Conservation (phyloP, 2,329 filamentous ascomycete genomes). For the Cercospora sojina region DNA sequence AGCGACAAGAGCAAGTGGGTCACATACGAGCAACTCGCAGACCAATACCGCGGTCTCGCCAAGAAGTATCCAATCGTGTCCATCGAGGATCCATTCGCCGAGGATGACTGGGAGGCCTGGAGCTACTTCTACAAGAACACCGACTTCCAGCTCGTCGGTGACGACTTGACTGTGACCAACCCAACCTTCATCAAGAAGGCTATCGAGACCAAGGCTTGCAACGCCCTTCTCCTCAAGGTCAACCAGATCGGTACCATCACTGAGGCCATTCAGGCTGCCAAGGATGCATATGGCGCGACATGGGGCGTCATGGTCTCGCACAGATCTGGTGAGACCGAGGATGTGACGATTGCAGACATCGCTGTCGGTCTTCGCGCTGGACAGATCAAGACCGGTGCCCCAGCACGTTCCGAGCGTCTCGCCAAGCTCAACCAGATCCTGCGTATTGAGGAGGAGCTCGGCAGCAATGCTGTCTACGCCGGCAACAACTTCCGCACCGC, state of each 20-base stretch:
- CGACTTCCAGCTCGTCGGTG: constrained; percentile 97
- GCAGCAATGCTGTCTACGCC: constrained; percentile 85
- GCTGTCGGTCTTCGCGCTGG: constrained; percentile 94
- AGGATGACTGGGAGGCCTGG: constrained; percentile 99
- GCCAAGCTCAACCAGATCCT: constrained; percentile 99
- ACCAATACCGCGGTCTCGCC: constrained; percentile 75
- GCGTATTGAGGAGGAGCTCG: constrained; percentile 98
- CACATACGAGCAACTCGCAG: constrained; percentile 95
- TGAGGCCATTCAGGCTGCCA: constrained; percentile 98
- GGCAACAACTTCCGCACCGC: constrained; percentile 88
- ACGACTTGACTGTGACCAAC: constrained; percentile 99
- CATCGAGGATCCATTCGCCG: constrained; percentile 98
- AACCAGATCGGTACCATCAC: constrained; percentile 99
- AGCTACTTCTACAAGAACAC: constrained; percentile 99
- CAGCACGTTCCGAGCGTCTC: constrained; percentile 92
- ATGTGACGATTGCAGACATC: constrained; percentile 98
- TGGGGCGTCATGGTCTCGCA: constrained; percentile 99
- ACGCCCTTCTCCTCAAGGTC: constrained; percentile 97
- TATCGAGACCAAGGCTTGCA: constrained; percentile 98
- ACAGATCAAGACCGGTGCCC: constrained; percentile 99
- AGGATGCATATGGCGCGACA: constrained; percentile 91
- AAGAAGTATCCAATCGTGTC: constrained; percentile 98
- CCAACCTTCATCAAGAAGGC: constrained; percentile 99
- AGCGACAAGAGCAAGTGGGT: constrained; percentile 96
- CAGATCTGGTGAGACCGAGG: constrained; percentile 98